These are phyloP conservation scores for Golovinomyces cichoracearum DNA, from an alignment of 2,329 filamentous ascomycete genomes.

Conservation along the genomic window DNA sequence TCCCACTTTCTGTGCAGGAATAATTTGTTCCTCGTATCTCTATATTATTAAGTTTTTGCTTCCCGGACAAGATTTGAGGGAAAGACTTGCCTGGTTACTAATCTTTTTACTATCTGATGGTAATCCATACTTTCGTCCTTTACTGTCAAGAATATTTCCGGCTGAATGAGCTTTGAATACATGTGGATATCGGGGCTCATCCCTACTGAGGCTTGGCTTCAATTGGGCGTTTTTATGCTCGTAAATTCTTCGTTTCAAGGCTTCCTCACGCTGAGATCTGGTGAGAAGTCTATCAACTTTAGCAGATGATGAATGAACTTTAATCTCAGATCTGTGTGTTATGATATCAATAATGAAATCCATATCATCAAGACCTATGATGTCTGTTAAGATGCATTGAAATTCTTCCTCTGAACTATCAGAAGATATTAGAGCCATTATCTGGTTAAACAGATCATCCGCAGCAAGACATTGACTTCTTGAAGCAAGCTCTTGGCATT, in stretches of 20 bases:
- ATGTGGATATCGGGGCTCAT: constrained; percentile 65
- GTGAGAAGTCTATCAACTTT: constrained; percentile 36
- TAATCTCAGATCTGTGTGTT: constrained; percentile 42
- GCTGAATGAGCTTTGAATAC: constrained; percentile 67
- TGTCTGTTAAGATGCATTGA: constrained; percentile 71
- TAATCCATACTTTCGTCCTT: constrained; percentile 60
- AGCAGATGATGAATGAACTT: constrained; percentile 16
- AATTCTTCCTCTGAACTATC: constrained; percentile 52
- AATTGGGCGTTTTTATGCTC: constrained; percentile 60
- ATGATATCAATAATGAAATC: constrained; percentile 87
- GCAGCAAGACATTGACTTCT: constrained; percentile 40
- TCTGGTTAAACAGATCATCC: constrained; percentile 49
- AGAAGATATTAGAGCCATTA: constrained; percentile 47
- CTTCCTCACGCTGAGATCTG: constrained; percentile 51
- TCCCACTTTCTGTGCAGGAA: constrained; percentile 62
- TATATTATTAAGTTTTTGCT: constrained; percentile 18
- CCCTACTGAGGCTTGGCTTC: constrained; percentile 40
- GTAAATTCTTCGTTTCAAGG: constrained; percentile 46
- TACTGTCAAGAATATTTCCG: constrained; percentile 58
- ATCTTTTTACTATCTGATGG: constrained; percentile 47
- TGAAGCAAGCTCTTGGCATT: constrained; percentile 39
- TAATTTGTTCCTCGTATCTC: constrained; percentile 69
- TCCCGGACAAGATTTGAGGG: not conserved
- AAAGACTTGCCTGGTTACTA: constrained; percentile 25
- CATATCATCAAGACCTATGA: constrained; percentile 77